These are phyloP conservation scores for Cytospora mali DNA, from an alignment of 2,329 filamentous ascomycete genomes.

Conservation along the genomic window DNA sequence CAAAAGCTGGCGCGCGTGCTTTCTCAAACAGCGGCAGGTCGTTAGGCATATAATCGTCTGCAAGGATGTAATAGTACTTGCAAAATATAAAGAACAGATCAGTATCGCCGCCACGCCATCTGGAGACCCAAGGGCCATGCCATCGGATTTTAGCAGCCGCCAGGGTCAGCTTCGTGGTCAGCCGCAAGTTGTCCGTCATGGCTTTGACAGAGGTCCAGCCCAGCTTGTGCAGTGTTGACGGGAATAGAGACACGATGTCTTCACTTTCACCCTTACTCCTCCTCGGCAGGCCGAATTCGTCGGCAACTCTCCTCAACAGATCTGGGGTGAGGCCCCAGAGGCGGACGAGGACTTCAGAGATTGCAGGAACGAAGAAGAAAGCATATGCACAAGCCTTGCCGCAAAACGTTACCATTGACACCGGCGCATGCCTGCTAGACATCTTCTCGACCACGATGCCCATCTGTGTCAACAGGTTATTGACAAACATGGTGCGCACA, in stretches of 20 bases:
- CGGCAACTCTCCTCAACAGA: constrained; percentile 70
- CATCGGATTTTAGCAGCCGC: constrained; percentile 75
- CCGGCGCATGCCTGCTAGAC: constrained; percentile 70
- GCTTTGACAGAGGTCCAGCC: constrained; percentile 57
- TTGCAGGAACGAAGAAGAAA: constrained; percentile 87
- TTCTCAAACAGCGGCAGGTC: constrained; percentile 57
- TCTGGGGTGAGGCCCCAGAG: constrained; percentile 76
- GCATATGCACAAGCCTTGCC: constrained; percentile 91
- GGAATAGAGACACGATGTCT: constrained; percentile 70
- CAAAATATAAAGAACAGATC: constrained; percentile 91
- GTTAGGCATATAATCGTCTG: constrained; percentile 69
- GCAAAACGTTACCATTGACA: constrained; percentile 78
- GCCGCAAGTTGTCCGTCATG: constrained; percentile 61
- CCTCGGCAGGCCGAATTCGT: constrained; percentile 67
- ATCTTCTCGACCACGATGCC: constrained; percentile 86
- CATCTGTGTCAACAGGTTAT: constrained; percentile 83
- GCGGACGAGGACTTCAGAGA: constrained; percentile 80
- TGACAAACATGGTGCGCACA: constrained; percentile 81
- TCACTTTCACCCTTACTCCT: constrained; percentile 59
- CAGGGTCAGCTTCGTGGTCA: constrained; percentile 65
- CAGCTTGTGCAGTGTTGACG: constrained; percentile 61
- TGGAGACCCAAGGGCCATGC: constrained; percentile 80
- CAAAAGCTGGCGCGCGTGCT: constrained; percentile 72
- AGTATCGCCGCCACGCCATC: constrained; percentile 85
- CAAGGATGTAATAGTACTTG: constrained; percentile 82